Evolutionary conservation across 768 basidiomycete genomes (phyloP), one percentile per base, ranked within the genome.

Genomic region (Hebeloma cylindrosporum): DNA sequence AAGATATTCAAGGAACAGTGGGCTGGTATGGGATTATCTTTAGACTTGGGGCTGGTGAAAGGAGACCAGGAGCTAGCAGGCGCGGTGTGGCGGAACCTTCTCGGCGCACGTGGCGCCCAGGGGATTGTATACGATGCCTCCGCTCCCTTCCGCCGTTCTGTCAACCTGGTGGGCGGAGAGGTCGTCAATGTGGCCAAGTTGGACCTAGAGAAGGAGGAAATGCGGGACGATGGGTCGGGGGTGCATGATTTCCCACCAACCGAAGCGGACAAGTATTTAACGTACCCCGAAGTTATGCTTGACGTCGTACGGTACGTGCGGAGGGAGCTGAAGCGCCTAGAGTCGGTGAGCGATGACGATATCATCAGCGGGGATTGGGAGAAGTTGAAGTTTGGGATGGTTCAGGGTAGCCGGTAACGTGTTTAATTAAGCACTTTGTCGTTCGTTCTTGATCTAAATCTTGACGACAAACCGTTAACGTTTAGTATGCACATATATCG

Each of bases 1-100:
- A 88, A 87, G 61, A 86, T 90, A 40, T 82, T 94, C 72, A 85
- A 85, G 51, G 89, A 95, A 61, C 93, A 95, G 60, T 93, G 88
- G 87, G 77, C 82, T 4, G 94, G 94, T 1, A 71, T 92, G 52
- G 79, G 81, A 13, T 71, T 93, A 52, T 75, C 85, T 2, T 77
- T 93, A 56, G 93, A 96, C 62, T 66, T 93, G 10, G 87, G 79
- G 1, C 74, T 94, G 23, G 75, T 84, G 4, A 74, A 72, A 34
- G 80, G 83, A 17, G 94, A 98, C 61, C 72, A 79, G 48, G 88
- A 93, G 51, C 73, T 98, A 65, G 91, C 94, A 0, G 85, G 72
- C 10, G 88, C 90, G 1, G 68, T 96, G 0, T 98, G 95, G 95
- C 74, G 95, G 37, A 96, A 97, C 62, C 58, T 96, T 27, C 82